Evolutionary conservation across 1,284 basidiomycete species (phyloP).

Genomic region (Volvariella surrecta): DNA sequence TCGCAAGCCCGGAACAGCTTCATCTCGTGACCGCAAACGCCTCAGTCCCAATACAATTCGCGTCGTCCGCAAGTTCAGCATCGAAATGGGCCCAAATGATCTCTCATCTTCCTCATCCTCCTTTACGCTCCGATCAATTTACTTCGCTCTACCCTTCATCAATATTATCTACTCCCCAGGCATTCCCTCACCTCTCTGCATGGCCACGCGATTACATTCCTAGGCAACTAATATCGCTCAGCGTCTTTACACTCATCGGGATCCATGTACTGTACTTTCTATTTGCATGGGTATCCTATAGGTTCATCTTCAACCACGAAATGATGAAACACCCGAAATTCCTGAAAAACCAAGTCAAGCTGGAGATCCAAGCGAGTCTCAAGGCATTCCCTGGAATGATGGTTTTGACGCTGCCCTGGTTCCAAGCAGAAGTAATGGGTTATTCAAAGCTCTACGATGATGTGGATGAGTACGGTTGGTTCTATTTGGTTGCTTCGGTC

Average conservation of each 20-base stretch:
- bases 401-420: constrained; percentile 87
- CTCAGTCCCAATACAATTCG: constrained; percentile 25
- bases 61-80: constrained; percentile 21
- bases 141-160: constrained; percentile 21
- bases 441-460: constrained; percentile 76
- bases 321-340: constrained; percentile 96
- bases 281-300: constrained; percentile 81
- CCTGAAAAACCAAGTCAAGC: constrained; percentile 78
- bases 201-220: constrained; percentile 77
- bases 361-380: constrained; percentile 78
- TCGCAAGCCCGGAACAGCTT: constrained; percentile 18
- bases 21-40: constrained; percentile 15
- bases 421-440: constrained; percentile 88
- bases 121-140: constrained; percentile 27
- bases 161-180: constrained; percentile 11
- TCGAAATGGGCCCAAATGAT: constrained; percentile 46
- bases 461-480: constrained; percentile 64
- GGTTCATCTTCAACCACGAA: constrained; percentile 88
- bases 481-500: constrained; percentile 55
- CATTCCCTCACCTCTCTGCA: constrained; percentile 40
- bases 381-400: constrained; percentile 78
- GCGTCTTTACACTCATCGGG: constrained; percentile 70
- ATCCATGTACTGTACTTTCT: constrained; percentile 82
- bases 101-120: constrained; percentile 51
- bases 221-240: constrained; percentile 76